Conservation (phyloP, 768 basidiomycete species). For the Phanerochaete sordida region DNA sequence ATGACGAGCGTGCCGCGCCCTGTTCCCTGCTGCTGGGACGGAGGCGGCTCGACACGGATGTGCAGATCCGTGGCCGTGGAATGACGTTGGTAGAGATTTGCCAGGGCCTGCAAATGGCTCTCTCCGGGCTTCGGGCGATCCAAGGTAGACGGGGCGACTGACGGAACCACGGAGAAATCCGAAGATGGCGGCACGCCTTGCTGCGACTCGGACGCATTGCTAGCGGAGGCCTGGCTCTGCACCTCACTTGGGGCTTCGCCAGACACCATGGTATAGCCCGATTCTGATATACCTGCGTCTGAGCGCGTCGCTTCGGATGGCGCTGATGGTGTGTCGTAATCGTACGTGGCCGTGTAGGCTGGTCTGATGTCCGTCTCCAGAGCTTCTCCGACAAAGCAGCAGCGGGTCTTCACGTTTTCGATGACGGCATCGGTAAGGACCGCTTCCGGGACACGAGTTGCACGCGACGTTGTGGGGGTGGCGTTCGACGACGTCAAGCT, state of each 20-base stretch:
- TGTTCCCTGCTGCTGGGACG: conserved; percentile 62
- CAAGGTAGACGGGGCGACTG: conserved; percentile 28
- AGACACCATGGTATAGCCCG: conserved; percentile 56
- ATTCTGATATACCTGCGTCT: conserved; percentile 63
- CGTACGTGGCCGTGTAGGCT: conserved; percentile 26
- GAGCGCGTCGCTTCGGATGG: conserved; percentile 42
- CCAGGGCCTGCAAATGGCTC: conserved; percentile 58
- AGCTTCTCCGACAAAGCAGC: conserved; percentile 78
- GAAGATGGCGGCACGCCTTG: conserved; percentile 39
- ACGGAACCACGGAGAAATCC: conserved; percentile 56
- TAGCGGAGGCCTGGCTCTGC: conserved; percentile 24
- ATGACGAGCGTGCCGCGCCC: conserved; percentile 78
- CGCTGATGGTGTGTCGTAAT: conserved; percentile 43
- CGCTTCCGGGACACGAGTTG: conserved; percentile 71
- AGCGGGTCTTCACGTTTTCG: conserved; percentile 87
- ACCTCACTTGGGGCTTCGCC: conserved; percentile 36
- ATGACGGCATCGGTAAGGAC: conserved; percentile 77
- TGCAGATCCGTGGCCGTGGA: conserved; percentile 76
- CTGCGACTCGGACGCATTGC: conserved; percentile 41
- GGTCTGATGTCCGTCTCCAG: conserved; percentile 36
- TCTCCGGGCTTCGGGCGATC: conserved; percentile 35
- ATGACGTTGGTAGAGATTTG: conserved; percentile 68
- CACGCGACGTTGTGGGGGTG: conserved; percentile 57
- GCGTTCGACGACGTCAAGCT: conserved; percentile 63
- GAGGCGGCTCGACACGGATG: conserved; percentile 65